Base-by-base conservation (phyloP, 805 yeast genomes). In the Cyberlindnera subsufficiens region DNA sequence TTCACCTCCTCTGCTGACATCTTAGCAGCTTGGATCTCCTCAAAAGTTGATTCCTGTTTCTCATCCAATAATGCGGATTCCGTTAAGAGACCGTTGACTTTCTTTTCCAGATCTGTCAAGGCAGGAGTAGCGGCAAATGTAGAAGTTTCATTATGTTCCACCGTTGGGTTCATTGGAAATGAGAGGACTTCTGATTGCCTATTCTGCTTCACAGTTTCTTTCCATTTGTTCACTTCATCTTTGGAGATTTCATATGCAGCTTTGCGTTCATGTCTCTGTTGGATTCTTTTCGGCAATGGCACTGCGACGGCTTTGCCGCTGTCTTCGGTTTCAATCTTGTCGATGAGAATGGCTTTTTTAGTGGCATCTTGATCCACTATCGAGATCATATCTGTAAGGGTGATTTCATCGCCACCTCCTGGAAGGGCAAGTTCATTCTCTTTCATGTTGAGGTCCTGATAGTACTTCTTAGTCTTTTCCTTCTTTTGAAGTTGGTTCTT, bases 201-300 rank as follows among this genome's bases (percentile, higher is more conserved):
- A 54, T 86, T 85, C 43, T 77, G 75, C 47, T 79, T 78, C 19
- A 93, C 87, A 1, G 82, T 77, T 39, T 89, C 96, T 42, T 80
- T 77, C 98, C 99, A 93, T 63, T 83, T 85, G 45, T 78, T 73
- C 6, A 91, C 86, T 59, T 93, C 96, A 35, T 82, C 84, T 52
- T 82, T 88, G 36, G 96, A 80, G 30, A 93, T 75, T 44, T 86
- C 95, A 60, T 86, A 90, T 0, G 99, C 98, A 2, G 91, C 97
- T 44, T 72, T 74, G 58, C 98, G 76, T 53, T 90, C 96, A 51
- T 83, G 76, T 58, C 93, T 78, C 53, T 86, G 77, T 63, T 89
- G 95, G 42, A 91, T 80, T 51, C 95, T 78, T 54, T 79, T 77
- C 1, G 97, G 96, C 42, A 89, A 70, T 2, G 98, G 97, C 11